phyloP scores from a whole-genome alignment of 495 filamentous ascomycete species.

The Aspergillus avenaceus region DNA sequence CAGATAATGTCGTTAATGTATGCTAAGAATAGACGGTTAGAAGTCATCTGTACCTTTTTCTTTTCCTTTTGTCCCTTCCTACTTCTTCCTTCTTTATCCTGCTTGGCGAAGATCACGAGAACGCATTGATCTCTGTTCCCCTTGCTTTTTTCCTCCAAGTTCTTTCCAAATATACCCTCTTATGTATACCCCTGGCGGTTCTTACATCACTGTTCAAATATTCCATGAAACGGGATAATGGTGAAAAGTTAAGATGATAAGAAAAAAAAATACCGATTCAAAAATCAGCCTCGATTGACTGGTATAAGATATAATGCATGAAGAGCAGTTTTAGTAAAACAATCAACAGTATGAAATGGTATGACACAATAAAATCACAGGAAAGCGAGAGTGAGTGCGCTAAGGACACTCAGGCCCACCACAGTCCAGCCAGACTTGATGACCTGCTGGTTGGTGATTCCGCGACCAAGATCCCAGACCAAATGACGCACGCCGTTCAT shows the following conservation, averaged over 20 bases:
- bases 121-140: no score
- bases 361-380: conserved; percentile 43
- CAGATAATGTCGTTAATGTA: not conserved
- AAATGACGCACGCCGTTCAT: conserved; percentile 91
- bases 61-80: no score
- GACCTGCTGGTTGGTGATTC: conserved; percentile 66
- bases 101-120: no score
- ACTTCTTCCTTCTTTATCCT: no score
- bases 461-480: conserved; percentile 71
- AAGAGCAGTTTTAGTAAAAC: conserved; percentile 17
- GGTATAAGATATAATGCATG: conserved; percentile 21
- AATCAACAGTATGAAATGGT: conserved; percentile 33
- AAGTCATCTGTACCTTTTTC: no score
- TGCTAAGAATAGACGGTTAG: no score
- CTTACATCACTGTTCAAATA: no score
- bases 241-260: not conserved
- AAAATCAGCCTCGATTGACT: conserved; percentile 17
- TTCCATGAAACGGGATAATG: no score
- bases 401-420: conserved; percentile 61
- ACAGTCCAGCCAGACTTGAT: conserved; percentile 71
- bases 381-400: conserved; percentile 58
- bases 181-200: no score
- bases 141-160: no score
- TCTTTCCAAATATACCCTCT: no score
- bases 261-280: conserved; percentile 11